These are phyloP conservation scores for Isabelozyma heimii DNA, from an alignment of 805 yeast species.

Conservation along the genomic window DNA sequence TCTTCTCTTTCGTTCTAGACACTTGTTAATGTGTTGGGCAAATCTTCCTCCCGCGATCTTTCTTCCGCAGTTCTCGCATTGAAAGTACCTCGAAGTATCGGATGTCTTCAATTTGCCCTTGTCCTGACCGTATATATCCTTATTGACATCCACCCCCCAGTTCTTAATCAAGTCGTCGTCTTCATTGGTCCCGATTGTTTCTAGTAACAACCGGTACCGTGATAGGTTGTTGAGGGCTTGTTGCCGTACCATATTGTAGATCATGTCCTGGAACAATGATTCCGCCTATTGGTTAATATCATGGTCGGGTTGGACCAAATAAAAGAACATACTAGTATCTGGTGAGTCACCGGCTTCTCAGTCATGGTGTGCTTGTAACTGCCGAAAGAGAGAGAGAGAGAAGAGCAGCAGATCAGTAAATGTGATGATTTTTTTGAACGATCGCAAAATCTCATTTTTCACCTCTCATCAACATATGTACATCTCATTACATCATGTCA, in stretches of 20 bases:
- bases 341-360: conserved; percentile 16
- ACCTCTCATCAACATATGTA: too few relatives aligned
- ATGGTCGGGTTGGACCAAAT: too few relatives aligned
- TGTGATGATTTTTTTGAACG: background rate
- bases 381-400: conserved; percentile 1
- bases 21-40: conserved; percentile 90
- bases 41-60: conserved; percentile 88
- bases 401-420: background rate
- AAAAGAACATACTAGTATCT: conserved; percentile 15
- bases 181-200: conserved; percentile 11
- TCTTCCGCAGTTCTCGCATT: conserved; percentile 78
- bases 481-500: background rate
- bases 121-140: conserved; percentile 52
- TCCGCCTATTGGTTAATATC: conserved; percentile 28
- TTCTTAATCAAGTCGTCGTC: conserved; percentile 12
- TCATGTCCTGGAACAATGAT: conserved; percentile 33
- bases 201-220: conserved; percentile 16
- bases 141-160: conserved; percentile 13
- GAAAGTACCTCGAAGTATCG: conserved; percentile 61
- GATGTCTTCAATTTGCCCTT: conserved; percentile 37
- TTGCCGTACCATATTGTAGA: conserved; percentile 29
- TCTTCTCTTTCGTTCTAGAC: conserved; percentile 66
- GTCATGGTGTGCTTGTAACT: conserved; percentile 7
- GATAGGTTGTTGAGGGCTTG: conserved; percentile 24
- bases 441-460: background rate